phyloP scores from a whole-genome alignment of 768 basidiomycete genomes.

The Pholiota microspora region DNA sequence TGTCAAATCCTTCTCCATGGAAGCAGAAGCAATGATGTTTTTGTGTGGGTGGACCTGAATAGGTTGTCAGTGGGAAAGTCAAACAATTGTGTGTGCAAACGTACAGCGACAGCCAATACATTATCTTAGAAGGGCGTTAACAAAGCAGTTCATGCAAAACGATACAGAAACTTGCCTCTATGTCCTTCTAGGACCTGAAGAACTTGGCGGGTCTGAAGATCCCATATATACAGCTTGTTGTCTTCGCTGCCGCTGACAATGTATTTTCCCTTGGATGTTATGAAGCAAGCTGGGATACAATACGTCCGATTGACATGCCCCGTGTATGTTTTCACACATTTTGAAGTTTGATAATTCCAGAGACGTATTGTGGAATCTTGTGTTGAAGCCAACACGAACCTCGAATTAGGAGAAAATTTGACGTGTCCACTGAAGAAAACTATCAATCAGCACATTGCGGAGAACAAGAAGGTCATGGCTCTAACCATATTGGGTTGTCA shows the following conservation, averaged over 20 bases:
- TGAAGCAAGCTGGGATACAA: slow-evolving; percentile 71
- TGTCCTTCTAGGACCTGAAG: slow-evolving; percentile 78
- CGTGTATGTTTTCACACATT: slow-evolving; percentile 89
- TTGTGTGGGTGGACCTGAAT: slow-evolving; percentile 72
- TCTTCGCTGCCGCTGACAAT: slow-evolving; percentile 92
- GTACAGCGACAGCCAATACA: slow-evolving; percentile 77
- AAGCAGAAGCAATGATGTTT: slow-evolving; percentile 81
- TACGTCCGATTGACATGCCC: slow-evolving; percentile 88
- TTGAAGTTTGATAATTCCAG: slow-evolving; percentile 91
- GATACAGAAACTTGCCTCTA: slow-evolving; percentile 49
- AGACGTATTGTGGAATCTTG: slow-evolving; percentile 93
- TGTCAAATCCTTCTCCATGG: slow-evolving; percentile 84
- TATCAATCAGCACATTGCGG: slow-evolving; percentile 10
- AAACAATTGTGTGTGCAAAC: slow-evolving; percentile 23
- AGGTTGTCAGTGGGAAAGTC: no score
- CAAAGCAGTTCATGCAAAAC: not conserved
- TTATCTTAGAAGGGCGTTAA: slow-evolving; percentile 37
- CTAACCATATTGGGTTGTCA: slow-evolving; percentile 88
- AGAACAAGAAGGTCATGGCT: slow-evolving; percentile 5
- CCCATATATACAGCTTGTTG: slow-evolving; percentile 85
- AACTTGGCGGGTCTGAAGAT: slow-evolving; percentile 77
- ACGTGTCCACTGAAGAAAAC: slow-evolving; percentile 67
- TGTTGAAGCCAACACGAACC: slow-evolving; percentile 85
- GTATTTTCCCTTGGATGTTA: slow-evolving; percentile 57
- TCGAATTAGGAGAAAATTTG: slow-evolving; percentile 89